Evolutionary conservation across 2,329 filamentous ascomycete species (phyloP), one percentile per base, ranked within the genome.

Genomic region (Penicillium polonicum): DNA sequence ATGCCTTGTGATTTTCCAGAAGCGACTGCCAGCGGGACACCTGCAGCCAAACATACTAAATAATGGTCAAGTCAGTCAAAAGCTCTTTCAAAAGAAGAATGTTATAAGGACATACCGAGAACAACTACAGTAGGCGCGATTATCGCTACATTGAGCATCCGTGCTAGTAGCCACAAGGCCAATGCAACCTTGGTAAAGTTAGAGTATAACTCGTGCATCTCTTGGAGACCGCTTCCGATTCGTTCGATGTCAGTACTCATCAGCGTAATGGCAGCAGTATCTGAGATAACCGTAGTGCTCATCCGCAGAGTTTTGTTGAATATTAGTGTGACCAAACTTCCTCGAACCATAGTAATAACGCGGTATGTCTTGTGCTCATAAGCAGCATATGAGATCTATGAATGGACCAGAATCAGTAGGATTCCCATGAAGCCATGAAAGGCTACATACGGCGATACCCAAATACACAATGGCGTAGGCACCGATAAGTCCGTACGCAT

Each of bases 221-320:
- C 48, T 31, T 48, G n/a, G 33, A 61, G n/a, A 45, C 55, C 54
- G 27, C 31, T 38, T 12, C 55, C 58, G 23, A 69, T 67, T 12
- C 64, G 60, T 36, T 79, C 78, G 6, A 82, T 72, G 52, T 81
- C 79, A 1, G 77, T 75, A 17, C 74, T 78, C 78, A 82, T 82
- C 8, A 81, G 68, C 1, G 78, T 81, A 5, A 78, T 62, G 1
- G 79, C 72, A 0, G 73, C 72, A 1, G 72, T 70, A 23, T 78
- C 75, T 17, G 76, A 72, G 25, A 72, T 65, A 1, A 67, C 60
- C 0, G 66, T 60, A 0, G 68, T 65, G 12, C 68, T 68, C 17
- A 79, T 59, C 0, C 65, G 61, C 1, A 79, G 57, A 0, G 79
- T 80, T 62, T 81, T 80, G 19, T 75, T 70, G 60, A 80, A 84